Evolutionary conservation across 108 stramenopile genomes (phyloP).

Genomic region (Nitzschia inconspicua): DNA sequence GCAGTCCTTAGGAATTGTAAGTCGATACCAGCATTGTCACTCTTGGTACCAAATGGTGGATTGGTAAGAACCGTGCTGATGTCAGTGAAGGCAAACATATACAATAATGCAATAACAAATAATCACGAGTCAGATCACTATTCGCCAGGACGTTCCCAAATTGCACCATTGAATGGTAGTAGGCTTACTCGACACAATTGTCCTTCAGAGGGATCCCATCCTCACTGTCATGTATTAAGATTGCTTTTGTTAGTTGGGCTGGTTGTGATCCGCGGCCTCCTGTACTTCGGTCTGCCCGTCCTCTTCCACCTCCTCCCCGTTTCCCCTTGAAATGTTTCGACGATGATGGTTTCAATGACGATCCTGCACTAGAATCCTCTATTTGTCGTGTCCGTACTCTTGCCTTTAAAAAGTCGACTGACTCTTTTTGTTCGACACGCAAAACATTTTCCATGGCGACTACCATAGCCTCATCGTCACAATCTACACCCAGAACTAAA

Average conservation of each 20-base stretch:
- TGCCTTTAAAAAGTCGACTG: constrained; percentile 43
- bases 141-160: too few species aligned
- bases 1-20: constrained; percentile 70
- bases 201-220: constrained; percentile 69
- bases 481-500: constrained; percentile 72
- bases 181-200: constrained; percentile 44
- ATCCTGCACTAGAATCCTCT: background rate
- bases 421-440: constrained; percentile 25
- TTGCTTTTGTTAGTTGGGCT: constrained; percentile 2
- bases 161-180: too few species aligned
- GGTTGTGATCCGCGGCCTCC: constrained; percentile 23
- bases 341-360: background rate
- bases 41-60: constrained; percentile 89
- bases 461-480: constrained; percentile 76
- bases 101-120: too few species aligned
- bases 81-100: too few species aligned
- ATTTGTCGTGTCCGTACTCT: constrained; percentile 34
- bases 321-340: background rate
- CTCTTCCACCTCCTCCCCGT: constrained; percentile 21
- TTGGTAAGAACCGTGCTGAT: constrained; percentile 83
- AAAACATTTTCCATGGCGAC: constrained; percentile 63
- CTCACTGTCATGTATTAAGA: constrained; percentile 24
- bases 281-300: too few species aligned
- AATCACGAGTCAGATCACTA: too few species aligned
- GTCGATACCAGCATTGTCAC: constrained; percentile 84